Percentiles rank a stretch among this genome's conserved stretches.
These are phyloP conservation scores for Jaltomata sinuosa DNA, from an alignment of 257 asterid genomes.

Conservation along the genomic window DNA sequence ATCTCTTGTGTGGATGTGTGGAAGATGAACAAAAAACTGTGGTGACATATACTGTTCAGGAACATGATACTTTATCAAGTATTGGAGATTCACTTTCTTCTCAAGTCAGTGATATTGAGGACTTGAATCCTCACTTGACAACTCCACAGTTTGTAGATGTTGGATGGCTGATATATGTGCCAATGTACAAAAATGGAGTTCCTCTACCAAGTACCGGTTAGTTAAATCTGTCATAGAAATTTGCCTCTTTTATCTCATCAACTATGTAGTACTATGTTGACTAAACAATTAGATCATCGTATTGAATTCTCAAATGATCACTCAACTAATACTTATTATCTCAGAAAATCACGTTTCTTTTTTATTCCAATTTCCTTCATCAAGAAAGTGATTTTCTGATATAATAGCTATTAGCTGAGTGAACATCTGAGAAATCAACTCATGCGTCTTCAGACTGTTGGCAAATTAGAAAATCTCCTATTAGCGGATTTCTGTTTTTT, in stretches of 20 bases:
- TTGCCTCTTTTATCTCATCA: not conserved
- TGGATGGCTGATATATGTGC: constrained; percentile 56
- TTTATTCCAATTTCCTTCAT: not conserved
- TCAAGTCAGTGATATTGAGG: constrained; percentile 26
- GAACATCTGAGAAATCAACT: not conserved
- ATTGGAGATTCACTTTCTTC: constrained; percentile 38
- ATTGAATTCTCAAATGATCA: not conserved
- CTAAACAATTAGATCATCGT: not conserved
- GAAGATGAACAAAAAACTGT: constrained; percentile 29
- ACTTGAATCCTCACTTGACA: constrained; percentile 28
- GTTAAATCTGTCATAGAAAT: not conserved
- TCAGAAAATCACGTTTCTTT: not conserved
- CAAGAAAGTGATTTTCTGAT: not conserved
- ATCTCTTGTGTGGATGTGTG: constrained; percentile 60
- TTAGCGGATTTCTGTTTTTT: not conserved
- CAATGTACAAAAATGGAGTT: constrained; percentile 26
- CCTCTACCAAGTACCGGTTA: not conserved
- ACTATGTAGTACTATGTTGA: not conserved
- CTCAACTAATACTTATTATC: not conserved
- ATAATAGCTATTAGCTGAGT: not conserved
- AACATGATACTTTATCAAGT: constrained; percentile 30
- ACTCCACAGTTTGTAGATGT: constrained; percentile 25
- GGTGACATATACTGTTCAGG: constrained; percentile 55
- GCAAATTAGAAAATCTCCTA: not conserved
- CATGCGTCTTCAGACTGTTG: not conserved